Evolutionary conservation across 768 basidiomycete species (phyloP).

Genomic region (Mycena floridula): DNA sequence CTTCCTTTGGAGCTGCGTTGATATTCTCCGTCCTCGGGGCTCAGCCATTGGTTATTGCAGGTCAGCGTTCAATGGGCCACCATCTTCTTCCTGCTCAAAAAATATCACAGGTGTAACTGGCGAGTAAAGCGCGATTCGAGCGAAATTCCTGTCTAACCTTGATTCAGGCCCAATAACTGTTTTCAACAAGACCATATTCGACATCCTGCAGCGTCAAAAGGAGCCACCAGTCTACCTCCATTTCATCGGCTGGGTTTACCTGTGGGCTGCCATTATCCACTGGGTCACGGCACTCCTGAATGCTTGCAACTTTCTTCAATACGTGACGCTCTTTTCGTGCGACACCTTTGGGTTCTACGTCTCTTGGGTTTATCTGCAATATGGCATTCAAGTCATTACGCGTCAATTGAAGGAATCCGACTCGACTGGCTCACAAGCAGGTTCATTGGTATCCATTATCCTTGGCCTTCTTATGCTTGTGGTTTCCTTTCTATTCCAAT

Average conservation of each 20-base stretch:
- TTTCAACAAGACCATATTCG: slow-evolving; percentile 85
- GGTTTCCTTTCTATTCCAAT: slow-evolving; percentile 67
- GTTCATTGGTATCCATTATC: slow-evolving; percentile 59
- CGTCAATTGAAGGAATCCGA: slow-evolving; percentile 49
- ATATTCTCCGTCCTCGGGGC: slow-evolving; percentile 83
- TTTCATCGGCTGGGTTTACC: slow-evolving; percentile 89
- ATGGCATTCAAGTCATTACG: slow-evolving; percentile 79
- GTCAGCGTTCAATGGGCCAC: slow-evolving; percentile 92
- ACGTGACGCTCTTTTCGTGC: slow-evolving; percentile 86
- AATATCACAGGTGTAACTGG: not conserved
- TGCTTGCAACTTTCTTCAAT: slow-evolving; percentile 82
- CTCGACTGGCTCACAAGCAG: slow-evolving; percentile 28
- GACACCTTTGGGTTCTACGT: slow-evolving; percentile 94
- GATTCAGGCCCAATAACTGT: slow-evolving; percentile 80
- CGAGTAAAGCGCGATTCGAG: no score
- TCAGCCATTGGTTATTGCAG: slow-evolving; percentile 88
- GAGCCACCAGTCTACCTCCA: slow-evolving; percentile 73
- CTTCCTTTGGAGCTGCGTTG: slow-evolving; percentile 86
- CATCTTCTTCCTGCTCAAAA: no score
- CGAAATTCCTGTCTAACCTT: not conserved
- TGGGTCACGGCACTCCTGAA: slow-evolving; percentile 79
- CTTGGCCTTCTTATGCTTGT: slow-evolving; percentile 76
- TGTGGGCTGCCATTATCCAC: slow-evolving; percentile 84
- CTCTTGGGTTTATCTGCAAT: slow-evolving; percentile 85
- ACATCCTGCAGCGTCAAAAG: slow-evolving; percentile 53